Evolutionary conservation across 2,329 filamentous ascomycete genomes (phyloP).

Genomic region (Ambrosiella xylebori): DNA sequence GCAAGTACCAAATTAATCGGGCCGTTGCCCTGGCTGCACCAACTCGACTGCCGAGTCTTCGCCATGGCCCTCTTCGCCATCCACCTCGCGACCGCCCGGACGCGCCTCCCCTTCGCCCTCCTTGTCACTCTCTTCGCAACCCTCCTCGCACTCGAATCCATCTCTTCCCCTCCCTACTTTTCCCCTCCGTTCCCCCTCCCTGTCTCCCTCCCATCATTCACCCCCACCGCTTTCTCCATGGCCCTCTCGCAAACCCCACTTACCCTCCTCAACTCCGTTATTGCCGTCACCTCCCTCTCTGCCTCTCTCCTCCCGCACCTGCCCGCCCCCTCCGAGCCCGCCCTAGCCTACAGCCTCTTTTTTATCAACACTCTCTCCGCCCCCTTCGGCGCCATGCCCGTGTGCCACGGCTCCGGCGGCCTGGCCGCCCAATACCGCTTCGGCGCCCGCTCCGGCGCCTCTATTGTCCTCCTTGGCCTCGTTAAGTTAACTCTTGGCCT

Average conservation of each 20-base stretch:
- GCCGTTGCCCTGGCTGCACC: conserved; percentile 41
- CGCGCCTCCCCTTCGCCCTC: conserved; percentile 62
- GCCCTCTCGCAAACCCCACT: conserved; percentile 77
- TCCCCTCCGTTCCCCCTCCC: neutral
- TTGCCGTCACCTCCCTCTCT: conserved; percentile 69
- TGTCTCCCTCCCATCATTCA: conserved; percentile 25
- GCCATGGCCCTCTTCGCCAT: conserved; percentile 54
- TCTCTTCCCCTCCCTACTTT: conserved; percentile 25
- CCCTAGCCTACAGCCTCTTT: conserved; percentile 65
- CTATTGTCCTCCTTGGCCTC: conserved; percentile 60
- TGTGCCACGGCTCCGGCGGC: conserved; percentile 84
- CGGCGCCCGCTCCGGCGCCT: conserved; percentile 73
- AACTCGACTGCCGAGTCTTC: conserved; percentile 66
- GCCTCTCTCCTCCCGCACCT: conserved; percentile 57
- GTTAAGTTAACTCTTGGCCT: conserved; percentile 64
- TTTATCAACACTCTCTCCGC: conserved; percentile 70
- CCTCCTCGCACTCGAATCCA: conserved; percentile 35
- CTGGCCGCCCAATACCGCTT: conserved; percentile 84
- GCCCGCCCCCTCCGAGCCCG: conserved; percentile 51
- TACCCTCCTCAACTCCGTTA: conserved; percentile 80
- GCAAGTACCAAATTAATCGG: conserved; percentile 43
- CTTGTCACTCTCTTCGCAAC: conserved; percentile 50
- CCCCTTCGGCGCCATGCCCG: conserved; percentile 90
- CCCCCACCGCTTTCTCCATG: conserved; percentile 30
- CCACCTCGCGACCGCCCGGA: conserved; percentile 50